A percentile compares a stretch with the other conserved stretches of the same genome.
Evolutionary conservation across 2,329 filamentous ascomycete species (phyloP).

Genomic region (Lizonia empirigonia): DNA sequence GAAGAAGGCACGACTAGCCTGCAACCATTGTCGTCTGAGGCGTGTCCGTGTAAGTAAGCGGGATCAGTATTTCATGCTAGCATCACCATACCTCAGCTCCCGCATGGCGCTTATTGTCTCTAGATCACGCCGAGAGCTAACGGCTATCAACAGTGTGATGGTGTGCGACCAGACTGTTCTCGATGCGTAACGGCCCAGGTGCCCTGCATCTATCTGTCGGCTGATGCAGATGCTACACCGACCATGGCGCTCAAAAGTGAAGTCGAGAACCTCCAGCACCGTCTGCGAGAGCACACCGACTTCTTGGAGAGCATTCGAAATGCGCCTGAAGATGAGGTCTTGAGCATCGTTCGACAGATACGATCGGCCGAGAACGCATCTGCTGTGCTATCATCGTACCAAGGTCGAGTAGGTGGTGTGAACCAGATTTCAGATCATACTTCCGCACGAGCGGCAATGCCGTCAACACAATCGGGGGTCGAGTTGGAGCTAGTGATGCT

Average conservation of each 20-base stretch:
- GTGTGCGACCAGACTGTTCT: conserved; percentile 4
- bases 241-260: conserved; percentile 15
- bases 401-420: background rate
- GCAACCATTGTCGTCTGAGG: conserved; percentile 13
- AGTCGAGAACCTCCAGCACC: conserved; percentile 7
- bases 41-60: conserved; percentile 9
- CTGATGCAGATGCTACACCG: conserved; percentile 15
- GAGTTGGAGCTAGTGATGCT: conserved; percentile 9
- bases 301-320: conserved; percentile 7
- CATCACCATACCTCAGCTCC: background rate
- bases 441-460: background rate
- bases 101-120: background rate
- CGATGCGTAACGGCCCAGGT: conserved; percentile 1
- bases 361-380: background rate
- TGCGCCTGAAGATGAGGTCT: conserved; percentile 9
- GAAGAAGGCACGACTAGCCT: conserved; percentile 16
- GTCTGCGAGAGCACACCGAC: conserved; percentile 4
- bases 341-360: conserved; percentile 2
- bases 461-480: conserved; percentile 2
- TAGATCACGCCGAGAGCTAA: background rate
- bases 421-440: background rate
- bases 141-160: conserved; percentile 9
- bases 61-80: background rate
- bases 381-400: background rate
- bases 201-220: conserved; percentile 12